Conservation (phyloP, 257 asterid genomes). For the Solanum bulbocastanum region DNA sequence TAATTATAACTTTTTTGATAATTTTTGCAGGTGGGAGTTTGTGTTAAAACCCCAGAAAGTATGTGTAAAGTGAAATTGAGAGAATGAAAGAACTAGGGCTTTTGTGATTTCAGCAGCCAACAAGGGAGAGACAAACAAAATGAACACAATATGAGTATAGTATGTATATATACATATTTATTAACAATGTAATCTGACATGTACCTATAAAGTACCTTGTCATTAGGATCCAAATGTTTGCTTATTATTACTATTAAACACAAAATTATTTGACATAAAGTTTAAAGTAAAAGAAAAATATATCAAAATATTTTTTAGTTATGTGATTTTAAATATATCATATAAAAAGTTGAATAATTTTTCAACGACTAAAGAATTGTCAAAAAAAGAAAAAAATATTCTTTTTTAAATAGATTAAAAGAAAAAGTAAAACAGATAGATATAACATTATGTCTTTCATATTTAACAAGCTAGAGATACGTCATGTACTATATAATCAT, state of each 20-base stretch:
- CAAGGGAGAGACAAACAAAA: neutral
- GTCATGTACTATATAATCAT: neutral
- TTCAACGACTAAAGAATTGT: no score
- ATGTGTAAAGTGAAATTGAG: neutral
- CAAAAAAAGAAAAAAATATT: no score
- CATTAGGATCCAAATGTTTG: neutral
- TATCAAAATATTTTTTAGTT: no score
- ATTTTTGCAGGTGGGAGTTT: neutral
- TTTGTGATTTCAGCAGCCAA: neutral
- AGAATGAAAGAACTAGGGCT: neutral
- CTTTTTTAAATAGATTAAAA: no score
- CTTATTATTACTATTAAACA: neutral
- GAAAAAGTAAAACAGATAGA: no score
- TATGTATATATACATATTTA: neutral
- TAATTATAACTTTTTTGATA: neutral
- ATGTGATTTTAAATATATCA: no score
- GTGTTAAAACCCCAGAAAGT: neutral
- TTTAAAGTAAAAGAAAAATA: neutral
- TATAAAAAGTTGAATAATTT: no score
- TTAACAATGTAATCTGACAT: neutral
- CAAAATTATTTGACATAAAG: rapidly evolving
- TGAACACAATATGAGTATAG: neutral
- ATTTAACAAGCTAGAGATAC: no score
- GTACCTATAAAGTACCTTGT: neutral
- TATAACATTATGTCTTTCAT: no score